These are phyloP conservation scores for Podaxis sp. DNA, from an alignment of 768 basidiomycete species.

Conservation along the genomic window DNA sequence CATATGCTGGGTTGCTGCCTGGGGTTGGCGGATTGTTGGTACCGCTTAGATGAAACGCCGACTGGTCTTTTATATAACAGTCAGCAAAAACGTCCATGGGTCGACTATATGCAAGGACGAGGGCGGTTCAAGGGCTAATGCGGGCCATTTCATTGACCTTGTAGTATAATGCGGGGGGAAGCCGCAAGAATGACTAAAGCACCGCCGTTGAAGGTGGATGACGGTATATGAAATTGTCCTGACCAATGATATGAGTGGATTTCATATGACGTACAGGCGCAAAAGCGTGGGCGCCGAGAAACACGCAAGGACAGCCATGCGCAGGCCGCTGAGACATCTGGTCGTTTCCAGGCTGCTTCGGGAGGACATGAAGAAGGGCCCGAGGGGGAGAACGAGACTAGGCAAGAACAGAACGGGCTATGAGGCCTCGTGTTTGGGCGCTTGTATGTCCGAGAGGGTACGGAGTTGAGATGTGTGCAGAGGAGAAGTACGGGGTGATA, in stretches of 20 bases:
- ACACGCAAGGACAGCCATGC: neutral
- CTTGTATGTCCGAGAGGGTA: neutral
- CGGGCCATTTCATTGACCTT: neutral
- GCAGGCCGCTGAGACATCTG: neutral
- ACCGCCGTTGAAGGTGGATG: too few relatives aligned
- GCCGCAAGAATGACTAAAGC: too few relatives aligned
- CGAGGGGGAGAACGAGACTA: neutral
- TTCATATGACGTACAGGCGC: neutral
- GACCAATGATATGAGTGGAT: neutral
- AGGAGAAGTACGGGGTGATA: neutral
- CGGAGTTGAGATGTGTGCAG: neutral
- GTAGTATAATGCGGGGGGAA: neutral
- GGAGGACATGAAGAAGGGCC: neutral
- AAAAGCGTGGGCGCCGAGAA: neutral
- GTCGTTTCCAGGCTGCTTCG: too few relatives aligned
- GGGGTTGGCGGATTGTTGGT: neutral
- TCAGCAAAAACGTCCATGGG: neutral
- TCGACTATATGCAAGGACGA: neutral
- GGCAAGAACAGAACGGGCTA: neutral
- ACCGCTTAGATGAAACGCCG: neutral
- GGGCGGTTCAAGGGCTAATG: neutral
- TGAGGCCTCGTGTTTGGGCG: neutral
- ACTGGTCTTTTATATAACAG: neutral
- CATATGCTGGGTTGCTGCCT: neutral
- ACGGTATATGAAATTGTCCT: too few relatives aligned